phyloP scores from a whole-genome alignment of 306 rosid species.

The Cucumis hystrix region DNA sequence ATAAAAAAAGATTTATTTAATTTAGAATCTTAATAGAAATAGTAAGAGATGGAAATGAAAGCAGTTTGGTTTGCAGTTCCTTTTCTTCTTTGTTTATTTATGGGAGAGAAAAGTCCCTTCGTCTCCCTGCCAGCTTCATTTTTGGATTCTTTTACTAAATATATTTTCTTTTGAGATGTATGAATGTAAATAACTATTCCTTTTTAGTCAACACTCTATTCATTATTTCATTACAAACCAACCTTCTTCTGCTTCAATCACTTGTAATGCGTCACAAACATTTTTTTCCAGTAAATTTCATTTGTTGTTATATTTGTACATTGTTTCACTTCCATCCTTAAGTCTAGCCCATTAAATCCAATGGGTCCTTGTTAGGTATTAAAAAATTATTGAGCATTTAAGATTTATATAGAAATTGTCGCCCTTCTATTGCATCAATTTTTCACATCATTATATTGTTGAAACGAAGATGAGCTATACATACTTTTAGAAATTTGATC shows the following conservation, averaged over 20 bases:
- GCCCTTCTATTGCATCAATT: neutral
- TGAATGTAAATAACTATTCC: too few species aligned
- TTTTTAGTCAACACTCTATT: too few species aligned
- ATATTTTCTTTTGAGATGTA: neutral
- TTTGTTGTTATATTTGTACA: neutral
- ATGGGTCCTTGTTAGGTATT: neutral
- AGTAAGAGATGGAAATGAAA: neutral
- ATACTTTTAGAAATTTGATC: too few species aligned
- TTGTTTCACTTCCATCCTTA: neutral
- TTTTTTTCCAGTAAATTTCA: neutral
- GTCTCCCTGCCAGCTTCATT: neutral
- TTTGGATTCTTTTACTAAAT: neutral
- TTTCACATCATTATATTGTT: neutral
- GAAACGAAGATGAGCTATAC: too few species aligned
- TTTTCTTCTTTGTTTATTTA: neutral
- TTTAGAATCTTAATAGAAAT: neutral
- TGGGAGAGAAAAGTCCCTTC: neutral
- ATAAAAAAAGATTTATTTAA: too few species aligned
- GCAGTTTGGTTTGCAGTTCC: neutral
- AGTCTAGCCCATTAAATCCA: neutral
- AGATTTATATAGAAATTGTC: neutral
- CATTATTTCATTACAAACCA: neutral
- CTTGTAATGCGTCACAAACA: neutral
- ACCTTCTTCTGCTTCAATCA: neutral
- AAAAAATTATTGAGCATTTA: neutral